These are phyloP conservation scores for Biscogniauxia sp. DNA, from an alignment of 2,329 filamentous ascomycete genomes.

Conservation along the genomic window DNA sequence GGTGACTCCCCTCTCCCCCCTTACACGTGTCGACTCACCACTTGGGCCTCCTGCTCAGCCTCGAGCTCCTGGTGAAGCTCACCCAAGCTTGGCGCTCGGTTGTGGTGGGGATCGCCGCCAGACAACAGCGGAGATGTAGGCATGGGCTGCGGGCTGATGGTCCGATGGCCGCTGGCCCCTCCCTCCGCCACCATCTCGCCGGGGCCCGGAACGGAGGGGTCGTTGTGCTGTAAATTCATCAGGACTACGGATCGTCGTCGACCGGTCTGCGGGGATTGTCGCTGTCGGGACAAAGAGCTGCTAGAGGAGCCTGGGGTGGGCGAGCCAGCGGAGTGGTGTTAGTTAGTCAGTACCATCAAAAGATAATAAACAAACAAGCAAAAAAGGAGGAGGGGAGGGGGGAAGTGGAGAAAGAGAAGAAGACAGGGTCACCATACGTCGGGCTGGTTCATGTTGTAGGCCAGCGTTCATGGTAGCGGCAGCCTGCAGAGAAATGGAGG, in stretches of 20 bases:
- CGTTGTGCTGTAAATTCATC: conserved; percentile 72
- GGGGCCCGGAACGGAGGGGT: conserved; percentile 64
- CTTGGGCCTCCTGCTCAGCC: conserved; percentile 75
- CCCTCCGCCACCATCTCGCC: conserved; percentile 63
- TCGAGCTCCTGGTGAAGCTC: conserved; percentile 78
- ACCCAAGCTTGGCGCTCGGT: conserved; percentile 67
- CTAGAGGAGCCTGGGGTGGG: conserved; percentile 46
- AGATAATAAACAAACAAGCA: background rate
- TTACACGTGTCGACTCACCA: conserved; percentile 46
- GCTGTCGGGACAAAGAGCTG: conserved; percentile 47
- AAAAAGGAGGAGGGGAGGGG: background rate
- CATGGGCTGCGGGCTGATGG: conserved; percentile 45
- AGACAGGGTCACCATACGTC: conserved; percentile 42
- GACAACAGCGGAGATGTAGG: conserved; percentile 46
- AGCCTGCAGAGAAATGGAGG: conserved; percentile 70
- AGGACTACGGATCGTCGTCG: conserved; percentile 67
- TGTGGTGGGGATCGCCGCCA: conserved; percentile 57
- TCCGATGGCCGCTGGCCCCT: conserved; percentile 32
- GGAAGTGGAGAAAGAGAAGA: background rate
- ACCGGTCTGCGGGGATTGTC: conserved; percentile 46
- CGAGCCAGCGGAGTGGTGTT: conserved; percentile 1
- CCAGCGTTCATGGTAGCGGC: conserved; percentile 76
- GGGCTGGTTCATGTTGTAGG: conserved; percentile 62
- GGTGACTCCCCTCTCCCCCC: background rate
- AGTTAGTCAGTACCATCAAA: background rate